These are phyloP conservation scores for Gorgonomyces haynaldii DNA, from an alignment of 192 early-diverging fungal species.

Conservation along the genomic window DNA sequence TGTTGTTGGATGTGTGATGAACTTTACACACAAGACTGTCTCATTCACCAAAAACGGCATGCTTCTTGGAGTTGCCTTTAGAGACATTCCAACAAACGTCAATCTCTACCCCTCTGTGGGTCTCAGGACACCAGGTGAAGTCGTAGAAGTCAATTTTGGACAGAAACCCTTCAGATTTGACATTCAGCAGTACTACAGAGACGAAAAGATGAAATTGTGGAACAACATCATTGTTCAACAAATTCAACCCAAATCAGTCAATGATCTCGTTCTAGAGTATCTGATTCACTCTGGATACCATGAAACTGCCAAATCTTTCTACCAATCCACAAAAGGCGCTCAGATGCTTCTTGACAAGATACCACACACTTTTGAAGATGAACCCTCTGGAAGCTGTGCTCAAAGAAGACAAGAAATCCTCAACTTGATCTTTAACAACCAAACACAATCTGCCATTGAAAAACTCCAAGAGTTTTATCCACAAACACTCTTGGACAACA, in stretches of 20 bases:
- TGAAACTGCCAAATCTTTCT: conserved; percentile 62
- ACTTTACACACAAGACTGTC: conserved; percentile 60
- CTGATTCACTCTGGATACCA: conserved; percentile 75
- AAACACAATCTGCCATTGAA: no score
- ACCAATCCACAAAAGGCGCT: no score
- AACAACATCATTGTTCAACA: conserved; percentile 11
- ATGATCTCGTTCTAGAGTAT: conserved; percentile 60
- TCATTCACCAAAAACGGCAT: conserved; percentile 93
- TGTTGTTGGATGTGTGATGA: conserved; percentile 83
- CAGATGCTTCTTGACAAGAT: no score
- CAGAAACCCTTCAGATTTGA: conserved; percentile 55
- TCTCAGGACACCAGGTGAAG: conserved; percentile 59
- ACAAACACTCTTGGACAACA: no score
- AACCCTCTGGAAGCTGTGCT: no score
- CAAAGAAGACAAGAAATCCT: no score
- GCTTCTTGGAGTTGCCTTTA: conserved; percentile 38
- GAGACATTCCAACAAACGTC: conserved; percentile 19
- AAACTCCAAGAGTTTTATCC: no score
- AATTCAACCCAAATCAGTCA: conserved; percentile 3
- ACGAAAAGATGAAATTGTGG: conserved; percentile 19
- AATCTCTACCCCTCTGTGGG: conserved; percentile 62
- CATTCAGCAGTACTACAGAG: conserved; percentile 50
- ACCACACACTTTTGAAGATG: no score
- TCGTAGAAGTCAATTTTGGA: conserved; percentile 71
- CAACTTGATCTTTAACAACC: no score